Base-by-base conservation (phyloP, 2,329 filamentous ascomycete genomes). In the Penicillium rolfsii region DNA sequence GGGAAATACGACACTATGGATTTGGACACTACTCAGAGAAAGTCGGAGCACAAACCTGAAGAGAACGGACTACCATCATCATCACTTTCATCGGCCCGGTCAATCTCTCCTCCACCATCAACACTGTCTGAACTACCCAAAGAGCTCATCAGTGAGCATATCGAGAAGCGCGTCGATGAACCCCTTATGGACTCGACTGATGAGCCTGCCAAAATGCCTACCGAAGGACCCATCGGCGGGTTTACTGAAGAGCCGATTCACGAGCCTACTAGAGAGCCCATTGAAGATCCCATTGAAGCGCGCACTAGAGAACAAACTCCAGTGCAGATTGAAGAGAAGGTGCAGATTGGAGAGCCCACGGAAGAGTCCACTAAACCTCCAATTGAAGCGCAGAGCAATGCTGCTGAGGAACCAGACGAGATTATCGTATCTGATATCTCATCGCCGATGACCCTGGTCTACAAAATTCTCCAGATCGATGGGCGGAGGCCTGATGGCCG, bases 391-490 rank as follows among this genome's bases (percentile, higher is more conserved):
- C 57, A 46, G 36, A 5, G 9, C 19, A 22, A 22, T 5, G 52
- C 55, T 8, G 16, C 30, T 6, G 36, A 46, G 26, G 53, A 53
- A n/a, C 26, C 22, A 5, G 60, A 60, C 14, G 68, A 71, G 38
- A 68, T 76, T 6, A 67, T 74, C 30, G 53, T 79, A 12, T 50
- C 61, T 3, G 61, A 73, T n/a, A 67, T 79, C 14, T 58, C 63
- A 0, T 66, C 68, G 0, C 77, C 76, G 7, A 61, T 28, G 4
- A 62, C 63, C 12, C 69, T 81, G 14, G 65, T 67, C 7, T 59
- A 56, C 1, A 75, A 73, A 36, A 79, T 81, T 9, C 53, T 79
- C 19, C 69, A 76, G 61, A 67, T 77, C 12, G 79, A 81, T 60
- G 79, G 79, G 16, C 77, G 78, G 28, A 64, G 74, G 22, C 67